Evolutionary conservation across 2,329 filamentous ascomycete genomes (phyloP).

Genomic region (Colletotrichum higginsianum): DNA sequence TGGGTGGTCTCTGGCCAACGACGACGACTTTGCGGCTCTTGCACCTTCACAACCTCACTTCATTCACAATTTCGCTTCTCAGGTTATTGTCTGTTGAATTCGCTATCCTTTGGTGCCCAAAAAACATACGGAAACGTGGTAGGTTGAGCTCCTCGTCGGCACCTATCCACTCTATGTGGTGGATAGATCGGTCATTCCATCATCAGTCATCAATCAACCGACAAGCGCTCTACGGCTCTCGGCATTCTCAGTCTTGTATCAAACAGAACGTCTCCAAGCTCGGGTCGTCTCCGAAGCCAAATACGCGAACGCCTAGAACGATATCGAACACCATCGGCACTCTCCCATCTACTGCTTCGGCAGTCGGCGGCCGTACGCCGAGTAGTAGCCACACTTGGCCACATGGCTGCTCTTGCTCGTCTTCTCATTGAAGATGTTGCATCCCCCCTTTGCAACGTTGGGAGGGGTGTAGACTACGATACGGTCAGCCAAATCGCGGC

Average conservation of each 20-base stretch:
- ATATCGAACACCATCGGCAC: conserved; percentile 10
- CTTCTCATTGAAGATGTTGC: conserved; percentile 83
- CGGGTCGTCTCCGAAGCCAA: conserved; percentile 22
- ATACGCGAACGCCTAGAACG: conserved; percentile 21
- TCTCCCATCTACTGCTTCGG: conserved; percentile 54
- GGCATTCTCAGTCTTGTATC: conserved; percentile 19
- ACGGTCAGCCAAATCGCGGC: conserved; percentile 30
- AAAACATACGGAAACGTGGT: conserved; percentile 19
- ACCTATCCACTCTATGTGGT: conserved; percentile 23
- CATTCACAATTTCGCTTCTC: conserved; percentile 11
- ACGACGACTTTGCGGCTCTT: conserved; percentile 39
- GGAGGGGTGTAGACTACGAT: conserved; percentile 84
- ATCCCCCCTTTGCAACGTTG: conserved; percentile 87
- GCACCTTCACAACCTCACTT: conserved; percentile 34
- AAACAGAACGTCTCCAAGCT: conserved; percentile 28
- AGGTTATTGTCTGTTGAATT: conserved; percentile 30
- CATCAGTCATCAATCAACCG: conserved; percentile 35
- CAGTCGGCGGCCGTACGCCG: conserved; percentile 67
- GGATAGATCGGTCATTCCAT: conserved; percentile 35
- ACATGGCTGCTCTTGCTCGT: conserved; percentile 83
- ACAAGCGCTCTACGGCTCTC: conserved; percentile 34
- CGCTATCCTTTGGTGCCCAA: conserved; percentile 38
- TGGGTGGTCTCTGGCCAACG: conserved; percentile 35
- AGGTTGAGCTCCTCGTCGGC: conserved; percentile 39
- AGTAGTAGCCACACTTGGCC: conserved; percentile 80